Base-by-base conservation (phyloP, 441 rosid species). In the Theobroma grandiflorum region DNA sequence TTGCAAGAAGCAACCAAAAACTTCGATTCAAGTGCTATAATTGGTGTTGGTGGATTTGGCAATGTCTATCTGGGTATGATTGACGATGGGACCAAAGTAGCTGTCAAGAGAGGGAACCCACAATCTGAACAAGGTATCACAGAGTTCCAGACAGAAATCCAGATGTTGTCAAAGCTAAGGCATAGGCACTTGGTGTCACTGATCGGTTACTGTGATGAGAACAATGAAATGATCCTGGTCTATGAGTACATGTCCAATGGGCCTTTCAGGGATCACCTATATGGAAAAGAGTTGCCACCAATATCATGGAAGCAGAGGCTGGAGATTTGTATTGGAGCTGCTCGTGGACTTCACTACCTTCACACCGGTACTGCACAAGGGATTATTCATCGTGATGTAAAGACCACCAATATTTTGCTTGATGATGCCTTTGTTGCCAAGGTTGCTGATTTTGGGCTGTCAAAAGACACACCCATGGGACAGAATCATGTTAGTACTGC, bases 301-400 rank as follows among this genome's bases (percentile, higher is more conserved):
- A 50, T 92, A 82, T 50, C 98, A 2, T 95, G 98, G 99, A 95
- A 95, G 76, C 94, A 90, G 53, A 85, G 98, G 76, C 92, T 92
- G 9, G 98, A 95, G 89, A 95, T 97, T 78, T 84, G 87, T 76
- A 97, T 90, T 33, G 97, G 97, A 11, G 84, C 99, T 4, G 98
- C 97, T 14, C 91, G 95, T 0, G 97, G 97, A 58, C 93, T 94
- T 76, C 98, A 95, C 78, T 92, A 96, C 84, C 84, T 94, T 37
- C 99, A 94, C 82, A 95, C 96, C 0, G 98, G 99, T 11, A 92
- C 98, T 10, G 95, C 97, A 6, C 98, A 92, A 76, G 98, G 98
- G 12, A 92, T 95, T 72, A 96, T 92, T 78, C 93, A 91, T 70
- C 90, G 98, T 0, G 97, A 95, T 58, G 98, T 92, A 6, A 95